Evolutionary conservation across 139 green algal species (phyloP).

Genomic region (Ettlia oleoabundans): DNA sequence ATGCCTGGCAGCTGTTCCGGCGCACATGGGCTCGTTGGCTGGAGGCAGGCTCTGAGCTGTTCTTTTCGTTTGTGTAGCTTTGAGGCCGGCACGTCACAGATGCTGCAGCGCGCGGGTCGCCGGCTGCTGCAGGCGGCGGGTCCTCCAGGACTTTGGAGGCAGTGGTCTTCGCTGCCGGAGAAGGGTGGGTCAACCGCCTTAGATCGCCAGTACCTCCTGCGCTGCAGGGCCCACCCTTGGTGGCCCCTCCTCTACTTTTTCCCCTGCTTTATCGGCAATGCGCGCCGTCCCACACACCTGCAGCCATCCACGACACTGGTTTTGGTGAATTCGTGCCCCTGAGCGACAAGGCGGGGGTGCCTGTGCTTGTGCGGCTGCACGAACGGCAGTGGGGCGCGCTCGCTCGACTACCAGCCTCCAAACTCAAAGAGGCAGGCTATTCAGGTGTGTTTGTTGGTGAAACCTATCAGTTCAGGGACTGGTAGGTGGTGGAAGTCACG

Average conservation of each 20-base stretch:
- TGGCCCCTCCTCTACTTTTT: not conserved
- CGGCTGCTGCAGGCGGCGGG: not conserved
- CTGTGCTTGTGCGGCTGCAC: slow-evolving; percentile 65
- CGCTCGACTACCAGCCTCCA: slow-evolving; percentile 47
- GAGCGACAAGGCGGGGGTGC: slow-evolving; percentile 25
- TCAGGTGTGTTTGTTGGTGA: not conserved
- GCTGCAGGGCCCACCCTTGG: not conserved
- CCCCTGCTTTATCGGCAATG: not conserved
- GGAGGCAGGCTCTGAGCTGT: too few species aligned
- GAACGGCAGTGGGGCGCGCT: slow-evolving; percentile 68
- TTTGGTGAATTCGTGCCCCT: slow-evolving; percentile 32
- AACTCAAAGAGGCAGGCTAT: slow-evolving; percentile 42
- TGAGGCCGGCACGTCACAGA: too few species aligned
- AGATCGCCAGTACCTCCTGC: not conserved
- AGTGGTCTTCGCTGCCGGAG: not conserved
- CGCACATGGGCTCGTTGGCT: too few species aligned
- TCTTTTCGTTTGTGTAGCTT: too few species aligned
- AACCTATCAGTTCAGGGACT: too few species aligned
- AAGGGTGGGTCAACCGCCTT: not conserved
- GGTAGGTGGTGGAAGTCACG: too few species aligned
- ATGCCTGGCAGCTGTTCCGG: too few species aligned
- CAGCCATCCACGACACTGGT: slow-evolving; percentile 27
- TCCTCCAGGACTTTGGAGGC: not conserved
- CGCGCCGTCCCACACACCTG: not conserved
- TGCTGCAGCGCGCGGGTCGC: not conserved